Percentiles rank a stretch among this genome's conserved stretches.
phyloP scores from a whole-genome alignment of 768 basidiomycete species.

The Coprinopsis sp. region DNA sequence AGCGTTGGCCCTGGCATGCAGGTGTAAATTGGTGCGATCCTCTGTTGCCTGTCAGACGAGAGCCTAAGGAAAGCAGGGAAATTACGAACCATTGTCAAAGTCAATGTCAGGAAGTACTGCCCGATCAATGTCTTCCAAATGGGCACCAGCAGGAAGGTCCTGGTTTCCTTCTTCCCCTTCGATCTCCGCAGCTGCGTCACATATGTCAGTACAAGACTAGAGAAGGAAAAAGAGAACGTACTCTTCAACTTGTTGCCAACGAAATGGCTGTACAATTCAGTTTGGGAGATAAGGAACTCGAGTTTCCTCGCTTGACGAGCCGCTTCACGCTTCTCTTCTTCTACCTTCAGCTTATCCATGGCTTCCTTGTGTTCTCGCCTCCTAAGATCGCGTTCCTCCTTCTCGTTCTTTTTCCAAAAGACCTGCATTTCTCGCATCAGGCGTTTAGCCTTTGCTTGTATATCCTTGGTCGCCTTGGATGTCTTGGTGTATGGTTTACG shows the following conservation, averaged over 20 bases:
- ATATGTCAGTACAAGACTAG: slow-evolving; percentile 13
- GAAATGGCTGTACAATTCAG: slow-evolving; percentile 98
- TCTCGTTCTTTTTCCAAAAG: slow-evolving; percentile 98
- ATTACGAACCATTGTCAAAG: slow-evolving; percentile 78
- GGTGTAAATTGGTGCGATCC: slow-evolving; percentile 80
- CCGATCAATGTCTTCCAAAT: slow-evolving; percentile 51
- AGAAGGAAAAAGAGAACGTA: slow-evolving; percentile 31
- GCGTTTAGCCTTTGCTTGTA: slow-evolving; percentile 79
- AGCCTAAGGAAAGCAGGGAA: slow-evolving; percentile 9
- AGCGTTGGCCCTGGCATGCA: slow-evolving; percentile 83
- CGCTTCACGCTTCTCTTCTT: slow-evolving; percentile 92
- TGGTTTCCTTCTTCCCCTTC: slow-evolving; percentile 50
- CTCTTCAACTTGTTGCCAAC: slow-evolving; percentile 95
- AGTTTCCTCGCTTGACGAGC: slow-evolving; percentile 93
- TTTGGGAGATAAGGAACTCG: slow-evolving; percentile 98
- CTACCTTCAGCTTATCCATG: slow-evolving; percentile 76
- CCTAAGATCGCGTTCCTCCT: slow-evolving; percentile 88
- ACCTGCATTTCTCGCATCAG: slow-evolving; percentile 95
- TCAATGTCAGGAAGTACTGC: slow-evolving; percentile 66
- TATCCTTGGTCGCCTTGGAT: slow-evolving; percentile 75
- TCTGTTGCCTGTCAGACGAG: slow-evolving; percentile 40
- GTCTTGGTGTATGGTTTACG: slow-evolving; percentile 71
- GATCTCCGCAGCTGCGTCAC: slow-evolving; percentile 61
- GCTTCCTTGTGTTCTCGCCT: slow-evolving; percentile 95
- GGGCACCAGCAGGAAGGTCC: slow-evolving; percentile 51